Percentiles rank a stretch among this genome's conserved stretches.
phyloP scores from a whole-genome alignment of 139 green algal species.

The Pseudopediastrum boryanum region DNA sequence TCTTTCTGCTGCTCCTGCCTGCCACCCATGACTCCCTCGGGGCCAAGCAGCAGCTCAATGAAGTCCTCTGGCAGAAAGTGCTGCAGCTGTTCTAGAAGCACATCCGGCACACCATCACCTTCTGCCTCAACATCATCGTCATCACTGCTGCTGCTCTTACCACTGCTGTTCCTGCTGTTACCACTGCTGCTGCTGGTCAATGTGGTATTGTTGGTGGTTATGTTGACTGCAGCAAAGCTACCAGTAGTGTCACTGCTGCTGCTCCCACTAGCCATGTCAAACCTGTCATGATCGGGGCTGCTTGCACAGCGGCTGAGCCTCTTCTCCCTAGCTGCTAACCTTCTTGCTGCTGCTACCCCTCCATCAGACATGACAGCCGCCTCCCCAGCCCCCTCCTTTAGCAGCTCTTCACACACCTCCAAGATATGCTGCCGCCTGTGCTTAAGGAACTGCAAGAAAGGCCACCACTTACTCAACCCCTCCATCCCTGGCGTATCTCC shows the following conservation, averaged over 20 bases:
- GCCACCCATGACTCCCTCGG: background rate
- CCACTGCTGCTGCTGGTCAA: background rate
- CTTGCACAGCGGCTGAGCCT: background rate
- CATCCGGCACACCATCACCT: no score
- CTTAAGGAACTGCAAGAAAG: constrained; percentile 15
- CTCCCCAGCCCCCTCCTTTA: no score
- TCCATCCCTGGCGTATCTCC: background rate
- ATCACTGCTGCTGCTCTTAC: background rate
- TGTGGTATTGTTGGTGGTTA: background rate
- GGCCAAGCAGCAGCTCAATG: no score
- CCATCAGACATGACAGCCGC: no score
- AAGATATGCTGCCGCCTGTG: constrained; percentile 19
- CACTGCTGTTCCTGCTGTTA: background rate
- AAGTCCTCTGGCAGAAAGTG: no score
- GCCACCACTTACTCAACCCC: background rate
- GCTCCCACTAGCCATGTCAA: background rate
- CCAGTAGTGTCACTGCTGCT: background rate
- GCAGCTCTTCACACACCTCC: constrained; percentile 6
- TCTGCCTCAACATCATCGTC: no score
- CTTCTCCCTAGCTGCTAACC: background rate
- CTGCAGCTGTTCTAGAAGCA: no score
- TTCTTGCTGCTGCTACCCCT: background rate
- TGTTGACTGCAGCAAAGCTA: background rate
- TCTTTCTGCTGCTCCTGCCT: constrained; percentile 1
- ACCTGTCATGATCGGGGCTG: background rate